A percentile compares a stretch with the other conserved stretches of the same genome.
These are phyloP conservation scores for Chytridium lagenaria DNA, from an alignment of 371 early-diverging fungal species.

Conservation along the genomic window DNA sequence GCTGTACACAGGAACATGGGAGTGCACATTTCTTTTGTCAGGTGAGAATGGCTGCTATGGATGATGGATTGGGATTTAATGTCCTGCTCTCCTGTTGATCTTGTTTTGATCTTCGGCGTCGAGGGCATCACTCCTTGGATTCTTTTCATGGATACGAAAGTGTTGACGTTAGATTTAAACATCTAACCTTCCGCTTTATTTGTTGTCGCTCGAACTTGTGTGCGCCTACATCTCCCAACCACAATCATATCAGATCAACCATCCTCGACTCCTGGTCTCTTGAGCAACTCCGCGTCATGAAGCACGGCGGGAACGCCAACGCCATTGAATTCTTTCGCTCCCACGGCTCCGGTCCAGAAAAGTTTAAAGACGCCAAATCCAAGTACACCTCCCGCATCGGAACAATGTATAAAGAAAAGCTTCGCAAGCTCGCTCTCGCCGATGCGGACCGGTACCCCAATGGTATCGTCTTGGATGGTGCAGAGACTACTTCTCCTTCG, in stretches of 20 bases:
- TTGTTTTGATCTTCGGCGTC: too few relatives aligned
- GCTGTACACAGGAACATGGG: slow-evolving; percentile 94
- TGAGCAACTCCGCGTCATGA: slow-evolving; percentile 94
- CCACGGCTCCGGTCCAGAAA: slow-evolving; percentile 55
- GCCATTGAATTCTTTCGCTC: slow-evolving; percentile 83
- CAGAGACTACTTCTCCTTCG: background rate
- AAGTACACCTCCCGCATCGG: slow-evolving; percentile 85
- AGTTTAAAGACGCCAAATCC: slow-evolving; percentile 75
- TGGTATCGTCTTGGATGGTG: slow-evolving; percentile 41
- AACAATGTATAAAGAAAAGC: slow-evolving; percentile 72
- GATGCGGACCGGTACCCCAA: slow-evolving; percentile 65
- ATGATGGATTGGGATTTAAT: background rate
- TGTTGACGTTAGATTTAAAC: too few relatives aligned
- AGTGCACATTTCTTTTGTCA: slow-evolving; percentile 96
- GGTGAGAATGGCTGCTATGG: slow-evolving; percentile 55
- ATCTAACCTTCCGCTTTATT: slow-evolving; percentile 23
- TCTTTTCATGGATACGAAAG: too few relatives aligned
- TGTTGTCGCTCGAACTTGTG: too few relatives aligned
- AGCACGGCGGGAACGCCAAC: slow-evolving; percentile 81
- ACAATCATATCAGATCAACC: slow-evolving; percentile 78
- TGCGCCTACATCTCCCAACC: too few relatives aligned
- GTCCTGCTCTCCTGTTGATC: too few relatives aligned
- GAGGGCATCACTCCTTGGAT: too few relatives aligned
- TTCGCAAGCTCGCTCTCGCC: slow-evolving; percentile 76
- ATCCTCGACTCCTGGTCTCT: slow-evolving; percentile 90